Evolutionary conservation across 2,329 filamentous ascomycete species (phyloP).

Genomic region (Penicillium crustosum): DNA sequence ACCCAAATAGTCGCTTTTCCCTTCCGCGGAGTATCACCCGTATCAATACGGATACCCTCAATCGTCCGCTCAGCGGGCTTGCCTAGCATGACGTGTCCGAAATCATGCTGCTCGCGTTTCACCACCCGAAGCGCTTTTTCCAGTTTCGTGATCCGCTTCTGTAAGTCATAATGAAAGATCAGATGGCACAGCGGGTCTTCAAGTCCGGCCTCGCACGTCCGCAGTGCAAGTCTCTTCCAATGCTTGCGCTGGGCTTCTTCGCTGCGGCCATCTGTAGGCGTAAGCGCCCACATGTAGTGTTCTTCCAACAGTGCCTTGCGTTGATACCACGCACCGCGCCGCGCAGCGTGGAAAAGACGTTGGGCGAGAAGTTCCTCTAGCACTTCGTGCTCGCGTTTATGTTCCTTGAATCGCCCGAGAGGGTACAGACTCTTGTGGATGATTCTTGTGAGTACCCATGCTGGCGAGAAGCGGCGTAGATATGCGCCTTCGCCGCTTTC

Average conservation of each 20-base stretch:
- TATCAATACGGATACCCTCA: slow-evolving; percentile 74
- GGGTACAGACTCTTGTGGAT: slow-evolving; percentile 82
- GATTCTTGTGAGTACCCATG: slow-evolving; percentile 90
- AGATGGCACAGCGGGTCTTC: slow-evolving; percentile 87
- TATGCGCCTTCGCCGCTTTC: slow-evolving; percentile 85
- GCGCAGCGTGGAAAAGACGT: slow-evolving; percentile 77
- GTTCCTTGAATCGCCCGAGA: slow-evolving; percentile 77
- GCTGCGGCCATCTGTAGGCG: slow-evolving; percentile 48
- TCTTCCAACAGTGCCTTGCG: slow-evolving; percentile 92
- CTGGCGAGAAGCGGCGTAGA: slow-evolving; percentile 82
- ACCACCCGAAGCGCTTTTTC: slow-evolving; percentile 81
- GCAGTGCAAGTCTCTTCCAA: slow-evolving; percentile 74
- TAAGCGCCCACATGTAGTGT: slow-evolving; percentile 78
- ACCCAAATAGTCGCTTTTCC: slow-evolving; percentile 75
- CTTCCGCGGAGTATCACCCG: slow-evolving; percentile 47
- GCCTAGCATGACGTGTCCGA: slow-evolving; percentile 76
- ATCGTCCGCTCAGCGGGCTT: slow-evolving; percentile 74
- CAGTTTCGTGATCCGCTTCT: slow-evolving; percentile 89
- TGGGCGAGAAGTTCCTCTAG: slow-evolving; percentile 75
- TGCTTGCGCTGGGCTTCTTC: slow-evolving; percentile 70
- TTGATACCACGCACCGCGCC: slow-evolving; percentile 91
- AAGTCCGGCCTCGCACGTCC: slow-evolving; percentile 81
- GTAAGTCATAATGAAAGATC: slow-evolving; percentile 90
- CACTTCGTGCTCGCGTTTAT: slow-evolving; percentile 72
- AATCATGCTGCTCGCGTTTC: slow-evolving; percentile 86